Evolutionary conservation across 768 basidiomycete genomes (phyloP).

Genomic region (Kwoniella sp.): DNA sequence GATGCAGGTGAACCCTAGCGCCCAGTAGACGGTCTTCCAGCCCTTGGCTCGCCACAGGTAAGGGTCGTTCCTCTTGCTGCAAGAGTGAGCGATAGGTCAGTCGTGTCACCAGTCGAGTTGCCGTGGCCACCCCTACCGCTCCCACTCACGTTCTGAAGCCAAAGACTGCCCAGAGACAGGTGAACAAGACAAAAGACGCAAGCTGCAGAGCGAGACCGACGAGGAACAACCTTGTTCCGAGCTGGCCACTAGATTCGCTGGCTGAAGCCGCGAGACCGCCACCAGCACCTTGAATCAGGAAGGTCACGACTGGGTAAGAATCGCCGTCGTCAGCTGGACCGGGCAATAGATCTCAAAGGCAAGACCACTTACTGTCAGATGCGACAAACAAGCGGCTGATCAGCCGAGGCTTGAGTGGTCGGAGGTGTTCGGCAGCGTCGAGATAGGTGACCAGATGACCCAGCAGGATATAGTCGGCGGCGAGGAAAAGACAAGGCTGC

Average conservation of each 20-base stretch:
- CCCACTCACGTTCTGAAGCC: slow-evolving; percentile 36
- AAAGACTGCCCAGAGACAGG: slow-evolving; percentile 33
- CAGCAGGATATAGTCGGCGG: slow-evolving; percentile 45
- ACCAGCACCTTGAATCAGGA: slow-evolving; percentile 48
- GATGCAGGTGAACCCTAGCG: slow-evolving; percentile 46
- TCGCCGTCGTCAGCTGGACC: no score
- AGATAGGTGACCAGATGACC: slow-evolving; percentile 41
- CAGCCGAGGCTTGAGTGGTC: slow-evolving; percentile 36
- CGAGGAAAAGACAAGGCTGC: slow-evolving; percentile 47
- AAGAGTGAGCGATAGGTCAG: background rate
- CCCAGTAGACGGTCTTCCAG: slow-evolving; percentile 44
- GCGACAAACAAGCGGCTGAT: slow-evolving; percentile 40
- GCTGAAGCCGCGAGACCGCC: slow-evolving; percentile 39
- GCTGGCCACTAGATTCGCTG: slow-evolving; percentile 15
- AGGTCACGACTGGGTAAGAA: slow-evolving; percentile 34
- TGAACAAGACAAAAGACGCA: slow-evolving; percentile 42
- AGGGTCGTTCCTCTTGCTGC: slow-evolving; percentile 24
- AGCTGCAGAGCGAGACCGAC: slow-evolving; percentile 46
- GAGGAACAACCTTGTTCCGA: slow-evolving; percentile 41
- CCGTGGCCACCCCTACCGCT: background rate
- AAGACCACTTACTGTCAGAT: slow-evolving; percentile 29
- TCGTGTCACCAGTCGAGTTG: background rate
- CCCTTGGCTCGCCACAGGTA: slow-evolving; percentile 32
- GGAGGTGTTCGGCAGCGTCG: slow-evolving; percentile 31
- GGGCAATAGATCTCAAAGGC: background rate